These are phyloP conservation scores for Adansonia madagascariensis DNA, from an alignment of 441 rosid species.

Conservation along the genomic window DNA sequence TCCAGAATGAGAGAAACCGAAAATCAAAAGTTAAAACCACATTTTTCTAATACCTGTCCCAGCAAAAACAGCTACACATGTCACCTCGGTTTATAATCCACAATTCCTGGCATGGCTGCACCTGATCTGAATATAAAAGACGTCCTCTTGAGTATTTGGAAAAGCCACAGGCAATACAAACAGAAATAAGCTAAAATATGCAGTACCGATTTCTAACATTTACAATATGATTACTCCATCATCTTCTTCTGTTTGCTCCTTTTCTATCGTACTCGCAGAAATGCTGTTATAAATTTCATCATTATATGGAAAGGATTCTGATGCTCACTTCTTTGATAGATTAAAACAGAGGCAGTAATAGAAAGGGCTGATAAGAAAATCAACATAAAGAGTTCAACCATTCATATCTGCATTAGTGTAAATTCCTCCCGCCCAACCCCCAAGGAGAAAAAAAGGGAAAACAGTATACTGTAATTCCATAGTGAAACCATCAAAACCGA, in stretches of 20 bases:
- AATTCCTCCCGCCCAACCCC: background rate
- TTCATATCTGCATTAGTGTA: background rate
- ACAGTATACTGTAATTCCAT: background rate
- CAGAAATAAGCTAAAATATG: background rate
- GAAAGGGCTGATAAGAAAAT: background rate
- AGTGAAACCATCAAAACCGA: background rate
- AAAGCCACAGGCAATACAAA: background rate
- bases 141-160: background rate
- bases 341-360: background rate
- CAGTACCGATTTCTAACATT: background rate
- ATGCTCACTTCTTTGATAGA: background rate
- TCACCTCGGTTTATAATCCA: background rate
- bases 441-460: background rate
- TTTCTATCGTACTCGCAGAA: background rate
- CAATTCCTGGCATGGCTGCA: background rate
- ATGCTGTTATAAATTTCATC: background rate
- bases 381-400: background rate
- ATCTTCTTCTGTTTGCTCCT: constrained; percentile 3
- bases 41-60: background rate
- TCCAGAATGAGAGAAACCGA: background rate
- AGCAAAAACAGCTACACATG: background rate
- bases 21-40: background rate
- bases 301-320: background rate
- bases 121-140: background rate
- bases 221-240: background rate